phyloP scores from a whole-genome alignment of 2,329 filamentous ascomycete species.

The Domatiomyces catenatus region DNA sequence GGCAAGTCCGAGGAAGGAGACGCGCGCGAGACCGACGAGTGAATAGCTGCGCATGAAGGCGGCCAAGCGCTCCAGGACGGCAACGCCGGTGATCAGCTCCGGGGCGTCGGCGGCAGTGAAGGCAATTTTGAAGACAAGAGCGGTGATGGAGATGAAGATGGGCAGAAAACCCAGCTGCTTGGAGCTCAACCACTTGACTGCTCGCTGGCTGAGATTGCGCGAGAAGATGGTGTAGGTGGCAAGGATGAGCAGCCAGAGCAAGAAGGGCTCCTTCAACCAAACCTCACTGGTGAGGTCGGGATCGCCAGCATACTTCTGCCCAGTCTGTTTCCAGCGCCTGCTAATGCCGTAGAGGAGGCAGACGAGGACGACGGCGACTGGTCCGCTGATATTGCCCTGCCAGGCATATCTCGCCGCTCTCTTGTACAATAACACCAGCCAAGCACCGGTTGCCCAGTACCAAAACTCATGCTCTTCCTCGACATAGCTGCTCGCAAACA shows the following conservation, averaged over 20 bases:
- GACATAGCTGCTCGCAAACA: slow-evolving; percentile 96
- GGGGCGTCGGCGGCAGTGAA: slow-evolving; percentile 82
- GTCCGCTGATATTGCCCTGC: neutral
- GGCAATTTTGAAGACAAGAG: slow-evolving; percentile 72
- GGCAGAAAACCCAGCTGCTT: slow-evolving; percentile 14
- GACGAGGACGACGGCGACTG: slow-evolving; percentile 29
- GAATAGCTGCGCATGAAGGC: slow-evolving; percentile 20
- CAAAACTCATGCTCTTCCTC: slow-evolving; percentile 98
- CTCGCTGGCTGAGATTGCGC: slow-evolving; percentile 27
- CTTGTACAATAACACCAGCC: slow-evolving; percentile 30
- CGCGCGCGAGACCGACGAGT: slow-evolving; percentile 32
- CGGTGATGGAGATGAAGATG: slow-evolving; percentile 33
- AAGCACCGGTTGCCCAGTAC: slow-evolving; percentile 62
- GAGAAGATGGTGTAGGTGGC: slow-evolving; percentile 51
- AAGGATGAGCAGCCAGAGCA: slow-evolving; percentile 62
- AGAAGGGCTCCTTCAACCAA: slow-evolving; percentile 44
- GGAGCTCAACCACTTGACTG: slow-evolving; percentile 10
- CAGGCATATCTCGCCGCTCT: slow-evolving; percentile 6
- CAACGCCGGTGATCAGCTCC: slow-evolving; percentile 45
- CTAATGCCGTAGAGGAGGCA: slow-evolving; percentile 50
- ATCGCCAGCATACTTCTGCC: slow-evolving; percentile 86
- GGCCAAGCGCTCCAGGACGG: slow-evolving; percentile 23
- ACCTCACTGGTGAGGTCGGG: slow-evolving; percentile 68
- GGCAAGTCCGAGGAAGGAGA: slow-evolving; percentile 34
- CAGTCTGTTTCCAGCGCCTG: slow-evolving; percentile 87